Evolutionary conservation across 192 early-diverging fungal genomes (phyloP).

Genomic region (Obelidium mucronatum): DNA sequence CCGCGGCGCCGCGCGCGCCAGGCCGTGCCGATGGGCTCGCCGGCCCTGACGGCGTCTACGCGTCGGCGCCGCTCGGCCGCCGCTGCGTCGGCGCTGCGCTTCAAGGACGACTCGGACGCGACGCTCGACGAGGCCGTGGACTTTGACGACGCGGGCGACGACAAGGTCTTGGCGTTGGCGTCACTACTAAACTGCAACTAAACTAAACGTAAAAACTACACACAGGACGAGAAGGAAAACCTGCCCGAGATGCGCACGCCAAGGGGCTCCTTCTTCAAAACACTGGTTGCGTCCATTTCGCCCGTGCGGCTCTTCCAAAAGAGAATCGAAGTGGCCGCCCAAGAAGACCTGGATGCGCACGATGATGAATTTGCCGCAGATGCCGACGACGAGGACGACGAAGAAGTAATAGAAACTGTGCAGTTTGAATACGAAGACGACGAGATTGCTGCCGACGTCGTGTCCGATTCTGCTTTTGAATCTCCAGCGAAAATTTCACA

Average conservation of each 20-base stretch:
- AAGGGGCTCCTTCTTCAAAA: background rate
- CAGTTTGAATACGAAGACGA: constrained; percentile 24
- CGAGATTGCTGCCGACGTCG: background rate
- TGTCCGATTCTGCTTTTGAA: background rate
- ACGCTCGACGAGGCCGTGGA: constrained; percentile 13
- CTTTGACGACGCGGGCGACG: background rate
- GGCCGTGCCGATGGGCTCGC: background rate
- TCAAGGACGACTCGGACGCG: constrained; percentile 7
- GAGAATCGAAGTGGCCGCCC: background rate
- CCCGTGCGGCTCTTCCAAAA: background rate
- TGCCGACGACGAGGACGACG: constrained; percentile 17
- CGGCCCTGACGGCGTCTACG: background rate
- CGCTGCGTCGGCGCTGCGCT: background rate
- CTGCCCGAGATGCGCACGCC: background rate
- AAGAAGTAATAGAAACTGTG: constrained; percentile 9
- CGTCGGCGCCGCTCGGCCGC: background rate
- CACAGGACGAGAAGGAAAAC: no score
- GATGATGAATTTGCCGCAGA: background rate
- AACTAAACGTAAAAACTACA: no score
- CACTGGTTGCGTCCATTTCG: background rate
- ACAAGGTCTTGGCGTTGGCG: no score
- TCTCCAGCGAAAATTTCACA: background rate
- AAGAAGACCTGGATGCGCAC: background rate
- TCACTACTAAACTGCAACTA: background rate
- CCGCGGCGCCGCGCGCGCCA: background rate